Percentiles rank a stretch among this genome's conserved stretches.
These are phyloP conservation scores for Bothriochloa decipiens DNA, from an alignment of 176 grass and related monocot species.

Conservation along the genomic window DNA sequence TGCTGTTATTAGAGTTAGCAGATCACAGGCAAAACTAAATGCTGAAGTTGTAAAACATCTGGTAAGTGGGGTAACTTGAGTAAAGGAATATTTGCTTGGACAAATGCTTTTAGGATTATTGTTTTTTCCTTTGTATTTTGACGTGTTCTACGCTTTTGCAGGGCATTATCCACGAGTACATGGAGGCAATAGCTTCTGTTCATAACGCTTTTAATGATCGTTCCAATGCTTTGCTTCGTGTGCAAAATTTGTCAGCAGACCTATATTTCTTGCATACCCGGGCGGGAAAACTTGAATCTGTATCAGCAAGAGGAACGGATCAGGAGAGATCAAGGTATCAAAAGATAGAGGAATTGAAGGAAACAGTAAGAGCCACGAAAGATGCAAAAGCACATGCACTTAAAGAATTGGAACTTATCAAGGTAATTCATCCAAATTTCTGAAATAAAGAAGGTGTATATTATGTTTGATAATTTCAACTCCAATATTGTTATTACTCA, in stretches of 20 bases:
- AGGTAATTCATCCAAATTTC: constrained; percentile 53
- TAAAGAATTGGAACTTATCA: constrained; percentile 79
- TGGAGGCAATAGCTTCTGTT: constrained; percentile 70
- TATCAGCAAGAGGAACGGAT: constrained; percentile 72
- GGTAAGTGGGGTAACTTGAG: constrained; percentile 48
- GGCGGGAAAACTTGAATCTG: constrained; percentile 68
- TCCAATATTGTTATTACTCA: constrained; percentile 15
- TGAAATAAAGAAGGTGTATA: constrained; percentile 11
- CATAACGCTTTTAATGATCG: constrained; percentile 88
- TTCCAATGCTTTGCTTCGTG: constrained; percentile 65
- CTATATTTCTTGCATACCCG: constrained; percentile 62
- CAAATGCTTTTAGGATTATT: constrained; percentile 20
- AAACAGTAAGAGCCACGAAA: constrained; percentile 68
- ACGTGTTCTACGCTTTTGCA: constrained; percentile 53
- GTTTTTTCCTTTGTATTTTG: constrained; percentile 27
- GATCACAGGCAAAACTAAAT: constrained; percentile 71
- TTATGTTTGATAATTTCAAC: constrained; percentile 3
- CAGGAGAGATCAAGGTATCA: constrained; percentile 62
- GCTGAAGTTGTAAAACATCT: constrained; percentile 69
- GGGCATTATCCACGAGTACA: constrained; percentile 80
- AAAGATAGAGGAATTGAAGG: constrained; percentile 77
- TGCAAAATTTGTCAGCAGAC: constrained; percentile 68
- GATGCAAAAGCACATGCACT: constrained; percentile 67
- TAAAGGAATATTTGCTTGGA: constrained; percentile 26
- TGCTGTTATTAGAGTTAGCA: constrained; percentile 73